Evolutionary conservation across 2,329 filamentous ascomycete genomes (phyloP).

Genomic region (Aureobasidium sp.): DNA sequence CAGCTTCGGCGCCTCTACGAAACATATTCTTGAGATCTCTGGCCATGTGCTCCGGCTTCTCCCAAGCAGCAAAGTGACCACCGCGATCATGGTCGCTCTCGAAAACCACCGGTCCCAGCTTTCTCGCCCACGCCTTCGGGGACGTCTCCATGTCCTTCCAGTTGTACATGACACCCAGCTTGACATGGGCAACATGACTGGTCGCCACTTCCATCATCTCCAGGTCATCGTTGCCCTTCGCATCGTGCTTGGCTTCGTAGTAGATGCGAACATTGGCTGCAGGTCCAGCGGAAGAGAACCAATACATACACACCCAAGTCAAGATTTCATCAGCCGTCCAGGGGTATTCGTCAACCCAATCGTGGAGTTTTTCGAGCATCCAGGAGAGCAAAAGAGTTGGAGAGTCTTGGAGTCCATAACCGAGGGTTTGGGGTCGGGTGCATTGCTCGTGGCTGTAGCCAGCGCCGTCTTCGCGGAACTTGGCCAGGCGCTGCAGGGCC

Average conservation of each 20-base stretch:
- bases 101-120: constrained; percentile 50
- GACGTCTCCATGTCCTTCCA: constrained; percentile 49
- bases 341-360: constrained; percentile 63
- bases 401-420: constrained; percentile 59
- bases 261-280: constrained; percentile 62
- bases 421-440: constrained; percentile 65
- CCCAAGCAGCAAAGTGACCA: constrained; percentile 52
- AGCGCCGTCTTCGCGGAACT: constrained; percentile 49
- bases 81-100: constrained; percentile 41
- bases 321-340: constrained; percentile 71
- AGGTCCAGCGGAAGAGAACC: constrained; percentile 60
- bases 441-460: constrained; percentile 52
- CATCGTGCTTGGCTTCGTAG: constrained; percentile 52
- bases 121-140: constrained; percentile 48
- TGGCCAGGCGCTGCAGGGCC: constrained; percentile 44
- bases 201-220: background rate
- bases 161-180: constrained; percentile 47
- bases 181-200: constrained; percentile 32
- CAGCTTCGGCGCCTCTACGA: constrained; percentile 12
- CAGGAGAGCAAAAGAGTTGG: constrained; percentile 64
- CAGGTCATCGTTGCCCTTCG: constrained; percentile 23
- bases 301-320: constrained; percentile 67
- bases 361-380: constrained; percentile 73
- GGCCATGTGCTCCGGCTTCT: constrained; percentile 43
- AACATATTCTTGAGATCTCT: constrained; percentile 49